Conservation (phyloP, 2,329 filamentous ascomycete species). For the Dothiorella sarmentorum region DNA sequence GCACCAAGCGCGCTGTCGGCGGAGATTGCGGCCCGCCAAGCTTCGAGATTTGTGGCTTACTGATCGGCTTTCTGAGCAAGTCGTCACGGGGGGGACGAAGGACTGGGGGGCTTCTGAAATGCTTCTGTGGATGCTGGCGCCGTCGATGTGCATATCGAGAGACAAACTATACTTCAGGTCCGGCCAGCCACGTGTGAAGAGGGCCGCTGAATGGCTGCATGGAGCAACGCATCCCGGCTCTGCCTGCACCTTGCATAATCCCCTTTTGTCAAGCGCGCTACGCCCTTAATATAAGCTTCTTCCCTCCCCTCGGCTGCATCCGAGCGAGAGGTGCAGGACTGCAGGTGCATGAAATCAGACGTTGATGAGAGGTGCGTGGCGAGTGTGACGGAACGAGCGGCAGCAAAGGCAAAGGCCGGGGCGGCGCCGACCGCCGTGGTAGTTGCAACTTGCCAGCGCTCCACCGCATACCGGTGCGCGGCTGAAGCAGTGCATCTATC, state of each 20-base stretch:
- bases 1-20: background rate
- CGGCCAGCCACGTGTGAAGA: conserved; percentile 6
- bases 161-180: background rate
- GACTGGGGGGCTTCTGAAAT: background rate
- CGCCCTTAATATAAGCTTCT: conserved; percentile 14
- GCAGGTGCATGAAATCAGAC: conserved; percentile 10
- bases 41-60: conserved; percentile 1
- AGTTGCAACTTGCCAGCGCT: too few relatives aligned
- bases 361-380: conserved; percentile 3
- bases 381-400: conserved; percentile 4
- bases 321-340: background rate
- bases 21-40: background rate
- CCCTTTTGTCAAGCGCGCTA: background rate
- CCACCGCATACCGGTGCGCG: background rate
- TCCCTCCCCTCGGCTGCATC: conserved; percentile 3
- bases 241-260: conserved; percentile 4
- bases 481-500: background rate
- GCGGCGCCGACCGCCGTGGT: too few relatives aligned
- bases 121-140: background rate
- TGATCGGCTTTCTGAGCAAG: background rate
- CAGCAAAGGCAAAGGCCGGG: too few relatives aligned
- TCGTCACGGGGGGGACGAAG: background rate
- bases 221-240: conserved; percentile 1
- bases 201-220: background rate
- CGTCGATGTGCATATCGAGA: too few relatives aligned